Evolutionary conservation across 2,329 filamentous ascomycete species (phyloP).

Genomic region (Fusarium domesticum): DNA sequence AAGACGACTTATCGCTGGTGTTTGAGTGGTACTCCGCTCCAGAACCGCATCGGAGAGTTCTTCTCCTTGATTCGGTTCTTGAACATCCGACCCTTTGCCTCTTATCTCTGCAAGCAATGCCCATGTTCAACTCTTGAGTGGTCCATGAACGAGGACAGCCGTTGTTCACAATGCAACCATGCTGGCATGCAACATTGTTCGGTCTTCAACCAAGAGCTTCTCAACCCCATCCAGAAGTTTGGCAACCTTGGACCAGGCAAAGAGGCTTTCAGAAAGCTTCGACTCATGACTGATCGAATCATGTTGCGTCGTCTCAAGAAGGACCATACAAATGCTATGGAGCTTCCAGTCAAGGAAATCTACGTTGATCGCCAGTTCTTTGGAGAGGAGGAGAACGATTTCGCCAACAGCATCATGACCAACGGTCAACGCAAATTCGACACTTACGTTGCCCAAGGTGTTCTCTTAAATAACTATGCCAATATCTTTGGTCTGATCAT

Average conservation of each 20-base stretch:
- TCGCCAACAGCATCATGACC: constrained; percentile 93
- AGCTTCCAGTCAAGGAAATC: constrained; percentile 91
- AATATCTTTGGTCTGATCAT: constrained; percentile 99
- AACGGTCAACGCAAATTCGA: constrained; percentile 87
- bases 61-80: constrained; percentile 93
- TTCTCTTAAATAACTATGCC: constrained; percentile 95
- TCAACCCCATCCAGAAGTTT: constrained; percentile 73
- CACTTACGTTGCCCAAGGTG: constrained; percentile 90
- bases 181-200: constrained; percentile 44
- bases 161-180: constrained; percentile 62
- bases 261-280: constrained; percentile 75
- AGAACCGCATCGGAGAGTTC: constrained; percentile 96
- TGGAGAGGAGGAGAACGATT: constrained; percentile 91
- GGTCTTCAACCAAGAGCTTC: constrained; percentile 89
- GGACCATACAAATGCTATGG: constrained; percentile 92
- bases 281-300: constrained; percentile 84
- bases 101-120: constrained; percentile 91
- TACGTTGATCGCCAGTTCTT: constrained; percentile 94
- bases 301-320: constrained; percentile 95
- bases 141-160: constrained; percentile 69
- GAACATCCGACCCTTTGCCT: constrained; percentile 82
- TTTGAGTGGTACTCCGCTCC: constrained; percentile 87
- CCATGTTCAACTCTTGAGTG: constrained; percentile 79
- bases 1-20: constrained; percentile 92
- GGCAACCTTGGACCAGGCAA: constrained; percentile 61